phyloP scores from a whole-genome alignment of 2,329 filamentous ascomycete genomes.

The Curvularia verruculosa region DNA sequence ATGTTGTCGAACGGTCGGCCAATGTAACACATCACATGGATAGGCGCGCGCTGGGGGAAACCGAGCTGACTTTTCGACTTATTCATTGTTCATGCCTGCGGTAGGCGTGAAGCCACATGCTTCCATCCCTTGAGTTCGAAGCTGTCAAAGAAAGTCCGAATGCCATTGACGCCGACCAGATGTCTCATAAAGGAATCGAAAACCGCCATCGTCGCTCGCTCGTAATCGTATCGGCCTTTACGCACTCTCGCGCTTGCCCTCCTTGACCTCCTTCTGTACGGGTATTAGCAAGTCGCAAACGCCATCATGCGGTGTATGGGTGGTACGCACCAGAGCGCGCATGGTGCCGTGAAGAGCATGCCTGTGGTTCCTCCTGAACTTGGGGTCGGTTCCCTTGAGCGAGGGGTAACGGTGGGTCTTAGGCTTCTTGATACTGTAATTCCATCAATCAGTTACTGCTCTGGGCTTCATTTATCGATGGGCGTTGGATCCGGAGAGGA shows the following conservation, averaged over 20 bases:
- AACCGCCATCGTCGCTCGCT: constrained; percentile 44
- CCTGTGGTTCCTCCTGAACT: constrained; percentile 99
- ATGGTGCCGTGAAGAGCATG: constrained; percentile 99
- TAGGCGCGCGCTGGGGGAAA: constrained; percentile 25
- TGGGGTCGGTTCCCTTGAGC: constrained; percentile 97
- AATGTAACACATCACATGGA: constrained; percentile 31
- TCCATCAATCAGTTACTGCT: constrained; percentile 27
- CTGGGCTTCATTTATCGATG: constrained; percentile 5
- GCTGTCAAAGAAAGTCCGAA: constrained; percentile 48
- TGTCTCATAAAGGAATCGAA: constrained; percentile 50
- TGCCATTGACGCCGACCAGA: constrained; percentile 52
- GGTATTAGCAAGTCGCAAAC: constrained; percentile 31
- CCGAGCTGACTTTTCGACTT: constrained; percentile 44
- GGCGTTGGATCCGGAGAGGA: background rate
- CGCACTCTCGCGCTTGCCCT: constrained; percentile 90
- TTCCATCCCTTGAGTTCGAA: constrained; percentile 45
- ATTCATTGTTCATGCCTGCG: constrained; percentile 48
- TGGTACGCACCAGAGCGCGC: constrained; percentile 85
- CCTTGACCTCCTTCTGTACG: constrained; percentile 91
- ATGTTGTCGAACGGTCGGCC: constrained; percentile 4
- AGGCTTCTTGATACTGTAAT: constrained; percentile 95
- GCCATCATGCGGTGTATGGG: background rate
- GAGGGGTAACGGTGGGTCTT: constrained; percentile 99
- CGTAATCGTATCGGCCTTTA: constrained; percentile 57
- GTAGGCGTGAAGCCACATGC: constrained; percentile 36